phyloP scores from a whole-genome alignment of 192 early-diverging fungal genomes.

The Chytriomyces hyalinus region DNA sequence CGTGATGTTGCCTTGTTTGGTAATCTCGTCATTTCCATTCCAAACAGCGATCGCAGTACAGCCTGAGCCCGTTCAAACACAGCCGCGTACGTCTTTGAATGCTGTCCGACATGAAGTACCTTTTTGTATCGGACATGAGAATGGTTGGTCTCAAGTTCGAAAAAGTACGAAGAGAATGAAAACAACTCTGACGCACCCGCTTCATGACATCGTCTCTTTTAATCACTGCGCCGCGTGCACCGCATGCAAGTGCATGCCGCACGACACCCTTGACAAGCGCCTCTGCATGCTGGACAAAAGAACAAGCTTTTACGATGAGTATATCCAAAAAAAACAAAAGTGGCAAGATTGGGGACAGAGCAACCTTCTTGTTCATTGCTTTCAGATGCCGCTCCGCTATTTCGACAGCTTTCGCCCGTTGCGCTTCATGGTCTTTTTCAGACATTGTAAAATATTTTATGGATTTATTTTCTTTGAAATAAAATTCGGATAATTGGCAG shows the following conservation, averaged over 20 bases:
- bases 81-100: slow-evolving; percentile 12
- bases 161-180: not conserved
- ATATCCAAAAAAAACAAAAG: not conserved
- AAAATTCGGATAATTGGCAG: too few species aligned
- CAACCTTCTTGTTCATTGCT: not conserved
- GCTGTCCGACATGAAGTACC: not conserved
- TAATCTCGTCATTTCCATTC: slow-evolving; percentile 20
- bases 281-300: slow-evolving; percentile 12
- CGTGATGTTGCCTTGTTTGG: not conserved
- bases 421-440: not conserved
- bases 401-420: not conserved
- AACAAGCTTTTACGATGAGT: not conserved
- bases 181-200: not conserved
- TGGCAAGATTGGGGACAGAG: not conserved
- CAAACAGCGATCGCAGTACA: slow-evolving; percentile 23
- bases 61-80: slow-evolving; percentile 24
- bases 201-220: slow-evolving; percentile 33
- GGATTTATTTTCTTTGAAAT: too few species aligned
- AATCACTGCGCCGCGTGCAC: not conserved
- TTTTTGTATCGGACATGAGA: not conserved
- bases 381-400: not conserved
- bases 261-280: slow-evolving; percentile 25
- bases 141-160: not conserved
- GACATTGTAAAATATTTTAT: not conserved
- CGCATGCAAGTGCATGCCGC: slow-evolving; percentile 23